These are phyloP conservation scores for Aplosporella prunicola DNA, from an alignment of 2,329 filamentous ascomycete species.

Conservation along the genomic window DNA sequence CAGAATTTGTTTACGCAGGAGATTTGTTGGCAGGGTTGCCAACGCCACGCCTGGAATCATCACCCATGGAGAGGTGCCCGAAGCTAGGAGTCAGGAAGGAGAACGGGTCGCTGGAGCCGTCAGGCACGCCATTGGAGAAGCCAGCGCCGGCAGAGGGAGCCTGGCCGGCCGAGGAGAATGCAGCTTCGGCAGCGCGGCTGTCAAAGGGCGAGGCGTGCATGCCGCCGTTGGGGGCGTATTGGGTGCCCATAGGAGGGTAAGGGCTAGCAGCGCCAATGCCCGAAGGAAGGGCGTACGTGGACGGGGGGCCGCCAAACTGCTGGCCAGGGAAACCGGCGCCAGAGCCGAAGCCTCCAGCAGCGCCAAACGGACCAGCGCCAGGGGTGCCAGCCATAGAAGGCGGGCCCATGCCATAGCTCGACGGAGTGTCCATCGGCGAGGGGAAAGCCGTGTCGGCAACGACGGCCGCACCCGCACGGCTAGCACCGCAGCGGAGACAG, in stretches of 20 bases:
- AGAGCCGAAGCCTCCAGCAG: conserved; percentile 57
- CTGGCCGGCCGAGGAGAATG: conserved; percentile 82
- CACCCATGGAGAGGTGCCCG: conserved; percentile 61
- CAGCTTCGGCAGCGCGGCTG: conserved; percentile 85
- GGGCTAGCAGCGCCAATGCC: conserved; percentile 70
- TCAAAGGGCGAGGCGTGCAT: conserved; percentile 85
- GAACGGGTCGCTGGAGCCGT: conserved; percentile 64
- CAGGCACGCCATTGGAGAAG: conserved; percentile 57
- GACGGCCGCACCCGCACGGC: conserved; percentile 84
- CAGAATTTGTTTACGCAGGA: conserved; percentile 23
- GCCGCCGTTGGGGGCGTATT: conserved; percentile 66
- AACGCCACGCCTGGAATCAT: conserved; percentile 36
- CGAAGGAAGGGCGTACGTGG: conserved; percentile 81
- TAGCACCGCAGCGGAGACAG: conserved; percentile 91
- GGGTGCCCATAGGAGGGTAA: conserved; percentile 74
- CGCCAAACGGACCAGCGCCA: conserved; percentile 64
- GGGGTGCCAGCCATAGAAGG: conserved; percentile 71
- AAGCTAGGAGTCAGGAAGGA: conserved; percentile 70
- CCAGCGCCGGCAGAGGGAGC: conserved; percentile 64
- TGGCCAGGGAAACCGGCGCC: conserved; percentile 51
- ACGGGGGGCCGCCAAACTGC: conserved; percentile 79
- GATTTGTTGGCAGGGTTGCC: conserved; percentile 31
- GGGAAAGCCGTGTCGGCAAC: conserved; percentile 90
- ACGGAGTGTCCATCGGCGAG: conserved; percentile 77
- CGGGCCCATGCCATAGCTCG: conserved; percentile 75